Conservation (phyloP, 768 basidiomycete genomes). For the Tricholoma matsutake region DNA sequence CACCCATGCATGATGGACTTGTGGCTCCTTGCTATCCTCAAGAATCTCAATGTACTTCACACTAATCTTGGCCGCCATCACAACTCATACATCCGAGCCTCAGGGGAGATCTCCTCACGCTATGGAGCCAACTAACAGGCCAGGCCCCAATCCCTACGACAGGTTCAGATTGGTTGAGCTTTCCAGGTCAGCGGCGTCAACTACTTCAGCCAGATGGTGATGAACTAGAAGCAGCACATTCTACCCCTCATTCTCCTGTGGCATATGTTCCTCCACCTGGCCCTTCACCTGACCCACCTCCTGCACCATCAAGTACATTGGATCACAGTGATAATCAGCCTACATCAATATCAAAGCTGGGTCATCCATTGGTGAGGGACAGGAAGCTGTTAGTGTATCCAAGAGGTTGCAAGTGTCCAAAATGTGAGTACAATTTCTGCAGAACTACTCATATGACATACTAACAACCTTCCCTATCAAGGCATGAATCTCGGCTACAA, state of each 20-base stretch:
- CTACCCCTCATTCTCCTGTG: too few relatives aligned
- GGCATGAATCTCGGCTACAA: constrained; percentile 78
- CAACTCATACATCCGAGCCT: too few relatives aligned
- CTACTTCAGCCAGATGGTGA: constrained; percentile 28
- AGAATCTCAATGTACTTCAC: too few relatives aligned
- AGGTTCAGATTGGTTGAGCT: background rate
- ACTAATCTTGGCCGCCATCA: too few relatives aligned
- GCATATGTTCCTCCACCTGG: too few relatives aligned
- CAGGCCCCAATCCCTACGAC: background rate
- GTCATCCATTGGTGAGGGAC: constrained; percentile 61
- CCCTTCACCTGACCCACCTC: constrained; percentile 21
- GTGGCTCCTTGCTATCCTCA: too few relatives aligned
- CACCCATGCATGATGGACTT: too few relatives aligned
- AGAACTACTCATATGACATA: too few relatives aligned
- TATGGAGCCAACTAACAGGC: constrained; percentile 3
- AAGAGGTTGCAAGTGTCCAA: constrained; percentile 53
- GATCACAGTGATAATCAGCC: constrained; percentile 49
- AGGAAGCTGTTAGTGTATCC: constrained; percentile 73
- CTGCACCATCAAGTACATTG: too few relatives aligned
- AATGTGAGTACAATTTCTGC: constrained; percentile 46
- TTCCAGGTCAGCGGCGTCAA: background rate
- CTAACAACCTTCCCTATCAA: constrained; percentile 22
- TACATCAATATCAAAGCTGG: constrained; percentile 58
- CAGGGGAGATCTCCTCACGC: background rate
- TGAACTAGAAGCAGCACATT: constrained; percentile 5